Percentiles rank a stretch among this genome's conserved stretches.
phyloP scores from a whole-genome alignment of 345 rosid species.

The Lepidium sativum region DNA sequence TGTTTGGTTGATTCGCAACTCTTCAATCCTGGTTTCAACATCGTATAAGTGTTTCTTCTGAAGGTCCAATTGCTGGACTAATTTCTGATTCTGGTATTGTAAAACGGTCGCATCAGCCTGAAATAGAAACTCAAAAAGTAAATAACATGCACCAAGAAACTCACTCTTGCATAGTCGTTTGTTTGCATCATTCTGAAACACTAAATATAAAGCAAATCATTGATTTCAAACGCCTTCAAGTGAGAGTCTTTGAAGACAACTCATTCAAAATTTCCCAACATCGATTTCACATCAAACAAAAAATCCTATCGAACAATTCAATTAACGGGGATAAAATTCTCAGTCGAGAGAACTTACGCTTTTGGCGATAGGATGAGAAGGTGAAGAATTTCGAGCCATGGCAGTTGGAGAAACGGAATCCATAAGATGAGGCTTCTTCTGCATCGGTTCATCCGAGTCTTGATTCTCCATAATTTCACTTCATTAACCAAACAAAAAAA shows the following conservation, averaged over 20 bases:
- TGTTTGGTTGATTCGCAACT: constrained; percentile 46
- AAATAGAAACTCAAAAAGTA: not conserved
- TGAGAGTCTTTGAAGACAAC: not conserved
- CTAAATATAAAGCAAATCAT: not conserved
- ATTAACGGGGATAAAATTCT: not conserved
- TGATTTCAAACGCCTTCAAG: not conserved
- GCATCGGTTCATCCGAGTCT: constrained; percentile 56
- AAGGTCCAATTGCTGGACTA: constrained; percentile 65
- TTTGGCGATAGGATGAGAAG: constrained; percentile 41
- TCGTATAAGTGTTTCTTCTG: constrained; percentile 65
- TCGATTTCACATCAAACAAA: not conserved
- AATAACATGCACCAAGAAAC: not conserved
- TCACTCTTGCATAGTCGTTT: not conserved
- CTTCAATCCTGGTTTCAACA: constrained; percentile 50
- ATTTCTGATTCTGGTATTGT: constrained; percentile 76
- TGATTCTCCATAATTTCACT: constrained; percentile 43
- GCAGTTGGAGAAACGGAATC: constrained; percentile 38
- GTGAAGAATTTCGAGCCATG: constrained; percentile 44
- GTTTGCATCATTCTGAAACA: not conserved
- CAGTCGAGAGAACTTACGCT: constrained; percentile 21
- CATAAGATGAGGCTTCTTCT: constrained; percentile 56
- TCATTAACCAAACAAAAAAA: not conserved
- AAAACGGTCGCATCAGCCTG: constrained; percentile 79
- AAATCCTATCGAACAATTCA: not conserved
- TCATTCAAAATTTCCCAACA: not conserved